phyloP scores from a whole-genome alignment of 768 basidiomycete species.

The Udeniomyces megalosporus region DNA sequence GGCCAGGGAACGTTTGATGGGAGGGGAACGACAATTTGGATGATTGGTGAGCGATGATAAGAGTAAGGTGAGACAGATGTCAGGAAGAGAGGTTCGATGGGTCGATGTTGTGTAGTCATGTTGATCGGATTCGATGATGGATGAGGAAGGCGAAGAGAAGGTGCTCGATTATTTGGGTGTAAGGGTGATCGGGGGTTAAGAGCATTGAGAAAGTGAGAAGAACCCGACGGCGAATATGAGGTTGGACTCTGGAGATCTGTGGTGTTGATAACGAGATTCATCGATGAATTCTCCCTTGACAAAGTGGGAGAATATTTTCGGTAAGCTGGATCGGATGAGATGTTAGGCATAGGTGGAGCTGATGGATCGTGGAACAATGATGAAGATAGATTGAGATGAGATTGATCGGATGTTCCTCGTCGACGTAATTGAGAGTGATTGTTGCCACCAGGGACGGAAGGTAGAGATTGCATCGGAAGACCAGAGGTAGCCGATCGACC shows the following conservation, averaged over 20 bases:
- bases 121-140: neutral
- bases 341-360: slow-evolving; percentile 2
- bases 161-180: too few relatives aligned
- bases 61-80: neutral
- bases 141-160: neutral
- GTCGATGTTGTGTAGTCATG: neutral
- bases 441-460: too few relatives aligned
- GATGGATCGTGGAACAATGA: neutral
- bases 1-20: slow-evolving; percentile 4
- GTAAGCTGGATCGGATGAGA: neutral
- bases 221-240: too few relatives aligned
- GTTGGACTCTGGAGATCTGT: neutral
- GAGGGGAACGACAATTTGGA: slow-evolving; percentile 9
- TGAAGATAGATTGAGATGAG: neutral
- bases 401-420: too few relatives aligned
- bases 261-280: neutral
- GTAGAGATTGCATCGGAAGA: too few relatives aligned
- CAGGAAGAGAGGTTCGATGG: slow-evolving; percentile 9
- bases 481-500: too few relatives aligned
- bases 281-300: neutral
- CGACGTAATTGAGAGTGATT: too few relatives aligned
- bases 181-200: too few relatives aligned
- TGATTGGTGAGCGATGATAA: slow-evolving; percentile 8
- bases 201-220: too few relatives aligned
- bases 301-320: neutral